Evolutionary conservation across 1,284 basidiomycete species (phyloP).

Genomic region (Trichosporon sp.): DNA sequence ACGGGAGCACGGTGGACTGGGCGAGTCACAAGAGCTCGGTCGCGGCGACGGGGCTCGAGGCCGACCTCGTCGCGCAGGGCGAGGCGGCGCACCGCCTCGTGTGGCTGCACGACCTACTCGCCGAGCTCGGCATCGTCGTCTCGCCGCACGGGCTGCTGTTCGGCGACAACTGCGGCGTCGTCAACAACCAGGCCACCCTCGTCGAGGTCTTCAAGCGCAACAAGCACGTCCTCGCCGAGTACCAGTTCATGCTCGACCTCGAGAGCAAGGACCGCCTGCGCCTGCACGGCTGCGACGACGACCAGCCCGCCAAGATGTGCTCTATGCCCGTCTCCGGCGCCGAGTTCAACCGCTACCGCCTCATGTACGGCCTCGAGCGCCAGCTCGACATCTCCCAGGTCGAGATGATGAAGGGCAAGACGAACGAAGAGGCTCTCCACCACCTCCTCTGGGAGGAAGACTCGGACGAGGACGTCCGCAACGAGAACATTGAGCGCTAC

Average conservation of each 20-base stretch:
- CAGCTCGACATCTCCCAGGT: slow-evolving; percentile 1
- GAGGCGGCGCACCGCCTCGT: not conserved
- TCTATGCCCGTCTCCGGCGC: not conserved
- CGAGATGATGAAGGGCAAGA: slow-evolving; percentile 2
- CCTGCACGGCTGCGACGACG: slow-evolving; percentile 2
- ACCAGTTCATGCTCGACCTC: not conserved
- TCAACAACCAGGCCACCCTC: not conserved
- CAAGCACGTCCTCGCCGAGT: slow-evolving; percentile 1
- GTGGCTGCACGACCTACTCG: not conserved
- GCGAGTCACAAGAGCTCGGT: not conserved
- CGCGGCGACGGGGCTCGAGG: not conserved
- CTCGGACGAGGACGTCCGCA: not conserved
- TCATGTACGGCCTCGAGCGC: slow-evolving; percentile 2
- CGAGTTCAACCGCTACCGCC: not conserved
- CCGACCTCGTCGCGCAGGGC: slow-evolving; percentile 4
- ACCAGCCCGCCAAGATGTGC: slow-evolving; percentile 1
- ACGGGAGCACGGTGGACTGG: not conserved
- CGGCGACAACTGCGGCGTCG: not conserved
- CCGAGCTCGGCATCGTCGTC: not conserved
- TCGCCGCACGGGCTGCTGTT: not conserved
- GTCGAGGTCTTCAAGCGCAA: slow-evolving; percentile 6
- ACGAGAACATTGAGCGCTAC: not conserved
- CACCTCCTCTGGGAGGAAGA: not conserved
- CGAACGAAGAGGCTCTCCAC: not conserved
- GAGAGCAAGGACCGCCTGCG: slow-evolving; percentile 2